Percentiles rank a stretch among this genome's conserved stretches.
phyloP scores from a whole-genome alignment of 2,329 filamentous ascomycete genomes.

The Elsinoe australis region DNA sequence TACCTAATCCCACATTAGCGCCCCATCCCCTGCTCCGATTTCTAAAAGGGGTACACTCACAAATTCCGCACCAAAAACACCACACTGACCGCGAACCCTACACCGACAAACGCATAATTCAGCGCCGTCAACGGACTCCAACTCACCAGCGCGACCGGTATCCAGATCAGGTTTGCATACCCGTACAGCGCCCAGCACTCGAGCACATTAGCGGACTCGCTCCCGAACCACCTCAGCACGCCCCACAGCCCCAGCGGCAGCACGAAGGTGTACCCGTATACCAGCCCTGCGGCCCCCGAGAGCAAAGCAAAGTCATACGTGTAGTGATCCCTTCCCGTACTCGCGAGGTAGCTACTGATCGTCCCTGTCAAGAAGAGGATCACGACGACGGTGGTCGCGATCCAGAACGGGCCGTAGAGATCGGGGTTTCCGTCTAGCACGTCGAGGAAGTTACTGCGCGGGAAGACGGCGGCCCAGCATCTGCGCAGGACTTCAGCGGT shows the following conservation, averaged over 20 bases:
- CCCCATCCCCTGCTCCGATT: neutral
- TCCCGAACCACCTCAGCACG: slow-evolving; percentile 88
- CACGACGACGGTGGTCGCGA: slow-evolving; percentile 92
- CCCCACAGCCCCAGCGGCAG: slow-evolving; percentile 81
- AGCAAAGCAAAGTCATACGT: slow-evolving; percentile 86
- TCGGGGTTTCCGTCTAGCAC: slow-evolving; percentile 95
- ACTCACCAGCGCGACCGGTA: slow-evolving; percentile 82
- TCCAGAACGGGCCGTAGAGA: slow-evolving; percentile 96
- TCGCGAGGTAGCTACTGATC: slow-evolving; percentile 80
- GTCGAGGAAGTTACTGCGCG: slow-evolving; percentile 90
- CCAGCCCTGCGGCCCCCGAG: slow-evolving; percentile 80
- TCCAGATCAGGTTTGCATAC: slow-evolving; percentile 95
- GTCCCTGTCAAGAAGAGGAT: slow-evolving; percentile 94
- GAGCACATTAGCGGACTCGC: slow-evolving; percentile 82
- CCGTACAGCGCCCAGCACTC: slow-evolving; percentile 96
- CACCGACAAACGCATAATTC: slow-evolving; percentile 87
- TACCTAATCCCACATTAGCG: slow-evolving; percentile 26
- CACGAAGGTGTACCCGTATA: slow-evolving; percentile 86
- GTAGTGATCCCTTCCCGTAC: slow-evolving; percentile 61
- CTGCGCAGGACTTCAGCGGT: slow-evolving; percentile 80
- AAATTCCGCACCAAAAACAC: slow-evolving; percentile 78
- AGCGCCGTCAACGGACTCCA: slow-evolving; percentile 77
- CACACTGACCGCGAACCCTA: slow-evolving; percentile 77
- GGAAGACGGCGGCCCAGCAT: slow-evolving; percentile 82
- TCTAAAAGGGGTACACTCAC: slow-evolving; percentile 39